phyloP scores from a whole-genome alignment of 495 filamentous ascomycete species.

The Daldinia concentrica region DNA sequence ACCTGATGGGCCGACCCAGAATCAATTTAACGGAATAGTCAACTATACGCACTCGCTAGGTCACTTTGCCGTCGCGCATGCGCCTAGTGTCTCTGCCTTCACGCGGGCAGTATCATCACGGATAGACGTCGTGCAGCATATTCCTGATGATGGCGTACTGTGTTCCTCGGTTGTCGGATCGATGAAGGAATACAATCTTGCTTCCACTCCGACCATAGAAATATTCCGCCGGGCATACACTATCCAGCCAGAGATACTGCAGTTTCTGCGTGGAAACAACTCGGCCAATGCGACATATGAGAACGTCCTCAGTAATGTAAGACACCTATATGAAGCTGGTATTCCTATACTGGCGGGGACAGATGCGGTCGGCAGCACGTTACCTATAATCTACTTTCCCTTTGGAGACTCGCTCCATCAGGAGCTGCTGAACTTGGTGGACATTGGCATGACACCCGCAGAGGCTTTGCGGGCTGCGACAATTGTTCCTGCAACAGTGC shows the following conservation, averaged over 20 bases:
- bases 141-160: slow-evolving; percentile 46
- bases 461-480: slow-evolving; percentile 46
- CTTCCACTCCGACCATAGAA: slow-evolving; percentile 48
- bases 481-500: slow-evolving; percentile 22
- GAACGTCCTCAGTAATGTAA: slow-evolving; percentile 40
- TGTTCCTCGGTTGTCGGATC: slow-evolving; percentile 14
- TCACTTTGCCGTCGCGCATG: slow-evolving; percentile 47
- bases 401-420: slow-evolving; percentile 43
- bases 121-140: slow-evolving; percentile 50
- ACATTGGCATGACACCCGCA: slow-evolving; percentile 33
- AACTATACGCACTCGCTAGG: slow-evolving; percentile 34
- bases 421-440: slow-evolving; percentile 42
- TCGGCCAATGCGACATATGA: slow-evolving; percentile 35
- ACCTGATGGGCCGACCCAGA: slow-evolving; percentile 43
- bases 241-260: slow-evolving; percentile 28
- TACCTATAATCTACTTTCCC: slow-evolving; percentile 60
- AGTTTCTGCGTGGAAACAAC: slow-evolving; percentile 30
- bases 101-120: slow-evolving; percentile 41
- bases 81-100: slow-evolving; percentile 31
- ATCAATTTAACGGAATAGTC: slow-evolving; percentile 44
- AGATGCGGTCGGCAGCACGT: slow-evolving; percentile 43
- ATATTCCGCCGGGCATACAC: slow-evolving; percentile 38
- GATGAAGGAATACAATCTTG: slow-evolving; percentile 32
- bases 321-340: slow-evolving; percentile 40
- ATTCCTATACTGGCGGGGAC: slow-evolving; percentile 50